Base-by-base conservation (phyloP, 805 yeast species). In the Myxozyma neotropica region DNA sequence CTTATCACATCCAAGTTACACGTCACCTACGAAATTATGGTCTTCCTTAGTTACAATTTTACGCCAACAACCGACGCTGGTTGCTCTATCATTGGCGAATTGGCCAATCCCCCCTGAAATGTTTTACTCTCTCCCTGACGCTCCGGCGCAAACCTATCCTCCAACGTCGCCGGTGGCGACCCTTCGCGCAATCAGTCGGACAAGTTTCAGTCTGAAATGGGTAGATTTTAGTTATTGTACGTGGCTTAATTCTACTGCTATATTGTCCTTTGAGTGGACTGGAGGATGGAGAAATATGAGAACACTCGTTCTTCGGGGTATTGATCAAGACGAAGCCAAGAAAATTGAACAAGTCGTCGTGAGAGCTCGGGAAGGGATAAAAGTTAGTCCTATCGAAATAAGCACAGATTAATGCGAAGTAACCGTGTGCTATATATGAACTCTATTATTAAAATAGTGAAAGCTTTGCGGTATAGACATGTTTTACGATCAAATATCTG, bases 101-200 rank as follows among this genome's bases (percentile, higher is more conserved):
- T 62, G 66, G 66, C 66, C 66, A 5, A 60, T 60, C 15, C 66
- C 66, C 4, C 66, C 66, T 7, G 66, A 62, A 23, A 56, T 62
- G 57, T 62, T 62, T 35, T 60, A 60, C 35, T 35, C 58, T 6
- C 3, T 48, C 1, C 56, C 65, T 12, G 63, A 49, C 12, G 4
- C 60, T 15, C 58, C 40, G 2, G 66, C 65, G 4, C 52, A 55
- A 31, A 24, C 57, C 4, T 62, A 56, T 24, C 65, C 66, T 8
- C 36, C 59, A 3, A 27, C 33, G 7, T 38, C 59, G 8, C 45
- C 61, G 6, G 40, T 59, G 12, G 36, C 58, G 6, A 62, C 66
- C 2, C 47, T 62, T 10, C 56, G 55, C n/a, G 19, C 35, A 21
- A 45, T 62, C 8, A 53, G 60, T 27, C 21, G 43, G 19, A 27